These are phyloP conservation scores for Eucalyptus pauciflora DNA, from an alignment of 345 rosid genomes.

Conservation along the genomic window DNA sequence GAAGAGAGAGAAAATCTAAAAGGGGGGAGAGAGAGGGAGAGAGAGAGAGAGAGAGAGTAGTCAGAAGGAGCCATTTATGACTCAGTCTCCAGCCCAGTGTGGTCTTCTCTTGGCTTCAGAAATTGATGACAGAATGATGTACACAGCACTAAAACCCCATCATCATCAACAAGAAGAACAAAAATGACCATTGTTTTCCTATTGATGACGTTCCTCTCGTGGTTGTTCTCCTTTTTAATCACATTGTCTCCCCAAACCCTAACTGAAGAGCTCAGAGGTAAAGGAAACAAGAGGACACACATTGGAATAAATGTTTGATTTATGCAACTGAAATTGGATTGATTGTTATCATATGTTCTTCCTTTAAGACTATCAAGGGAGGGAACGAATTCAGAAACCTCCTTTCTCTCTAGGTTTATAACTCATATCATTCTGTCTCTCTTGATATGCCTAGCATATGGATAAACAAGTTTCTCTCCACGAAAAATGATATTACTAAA, in stretches of 20 bases:
- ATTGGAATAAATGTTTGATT: background rate
- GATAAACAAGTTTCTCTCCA: background rate
- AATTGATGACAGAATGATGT: slow-evolving; percentile 27
- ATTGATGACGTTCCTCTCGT: background rate
- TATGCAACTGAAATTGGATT: background rate
- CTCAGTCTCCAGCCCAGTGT: background rate
- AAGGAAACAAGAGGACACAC: background rate
- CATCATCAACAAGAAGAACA: background rate
- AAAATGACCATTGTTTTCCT: background rate
- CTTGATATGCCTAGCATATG: background rate
- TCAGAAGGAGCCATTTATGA: background rate
- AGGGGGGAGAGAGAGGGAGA: background rate
- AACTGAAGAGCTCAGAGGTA: background rate
- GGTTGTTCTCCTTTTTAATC: background rate
- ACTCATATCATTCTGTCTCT: background rate
- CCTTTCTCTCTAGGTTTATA: background rate
- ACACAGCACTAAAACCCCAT: background rate
- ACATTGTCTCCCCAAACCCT: background rate
- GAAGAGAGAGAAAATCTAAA: background rate
- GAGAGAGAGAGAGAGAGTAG: background rate
- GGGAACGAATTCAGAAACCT: background rate
- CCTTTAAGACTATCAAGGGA: background rate
- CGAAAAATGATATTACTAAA: background rate
- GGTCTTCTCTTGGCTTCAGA: slow-evolving; percentile 30
- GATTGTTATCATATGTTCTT: background rate